Percentiles rank a stretch among this genome's conserved stretches.
phyloP scores from a whole-genome alignment of 768 basidiomycete genomes.

The Chlorophyllum brunneum region DNA sequence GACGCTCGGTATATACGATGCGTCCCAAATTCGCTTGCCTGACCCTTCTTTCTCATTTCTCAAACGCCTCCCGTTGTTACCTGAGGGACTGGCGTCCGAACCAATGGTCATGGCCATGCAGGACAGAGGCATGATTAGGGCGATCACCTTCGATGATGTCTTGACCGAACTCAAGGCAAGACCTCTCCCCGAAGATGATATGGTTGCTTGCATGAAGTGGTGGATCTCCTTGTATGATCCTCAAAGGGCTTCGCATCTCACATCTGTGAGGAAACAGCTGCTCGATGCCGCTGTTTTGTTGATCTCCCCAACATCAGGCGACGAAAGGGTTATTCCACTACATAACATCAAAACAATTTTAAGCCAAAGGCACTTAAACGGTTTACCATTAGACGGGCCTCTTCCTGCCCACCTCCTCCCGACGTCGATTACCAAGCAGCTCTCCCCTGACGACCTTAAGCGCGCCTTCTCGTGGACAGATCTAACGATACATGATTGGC shows the following conservation, averaged over 20 bases:
- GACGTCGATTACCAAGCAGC: constrained; percentile 54
- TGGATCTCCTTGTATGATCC: constrained; percentile 50
- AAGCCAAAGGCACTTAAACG: constrained; percentile 52
- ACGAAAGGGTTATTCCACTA: constrained; percentile 63
- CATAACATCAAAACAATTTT: constrained; percentile 68
- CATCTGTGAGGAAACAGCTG: constrained; percentile 53
- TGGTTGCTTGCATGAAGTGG: constrained; percentile 85
- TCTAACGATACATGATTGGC: constrained; percentile 72
- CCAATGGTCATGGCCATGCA: constrained; percentile 67
- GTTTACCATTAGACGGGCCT: constrained; percentile 71
- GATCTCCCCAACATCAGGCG: constrained; percentile 27
- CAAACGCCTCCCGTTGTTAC: constrained; percentile 71
- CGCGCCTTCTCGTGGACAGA: constrained; percentile 76
- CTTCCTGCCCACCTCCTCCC: constrained; percentile 74
- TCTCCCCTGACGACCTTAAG: constrained; percentile 46
- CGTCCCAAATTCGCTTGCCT: constrained; percentile 67
- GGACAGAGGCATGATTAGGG: constrained; percentile 58
- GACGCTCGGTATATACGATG: constrained; percentile 63
- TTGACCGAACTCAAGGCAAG: constrained; percentile 68
- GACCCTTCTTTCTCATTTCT: constrained; percentile 76
- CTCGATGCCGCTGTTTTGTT: constrained; percentile 66
- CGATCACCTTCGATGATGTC: constrained; percentile 81
- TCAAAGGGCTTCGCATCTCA: not conserved
- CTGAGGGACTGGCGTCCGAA: constrained; percentile 51
- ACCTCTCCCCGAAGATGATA: constrained; percentile 69